These are phyloP conservation scores for Porpolomopsis calyptriformis DNA, from an alignment of 768 basidiomycete species.

Conservation along the genomic window DNA sequence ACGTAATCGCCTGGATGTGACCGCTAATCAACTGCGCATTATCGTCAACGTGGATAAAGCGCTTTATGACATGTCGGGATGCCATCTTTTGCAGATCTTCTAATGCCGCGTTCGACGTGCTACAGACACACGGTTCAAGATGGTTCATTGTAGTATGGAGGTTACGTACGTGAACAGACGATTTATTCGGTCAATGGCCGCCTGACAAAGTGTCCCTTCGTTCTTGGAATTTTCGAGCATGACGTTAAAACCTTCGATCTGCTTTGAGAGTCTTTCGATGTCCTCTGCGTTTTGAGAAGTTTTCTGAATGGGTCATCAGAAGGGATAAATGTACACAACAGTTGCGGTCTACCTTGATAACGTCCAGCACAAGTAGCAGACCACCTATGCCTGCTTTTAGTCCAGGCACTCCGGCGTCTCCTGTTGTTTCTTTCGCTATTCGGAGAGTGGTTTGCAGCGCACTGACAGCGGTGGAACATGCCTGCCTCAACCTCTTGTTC, in stretches of 20 bases:
- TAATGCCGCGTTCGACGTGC: background rate
- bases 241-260: background rate
- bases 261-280: constrained; percentile 3
- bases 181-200: constrained; percentile 2
- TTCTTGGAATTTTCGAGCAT: constrained; percentile 1
- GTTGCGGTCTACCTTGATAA: background rate
- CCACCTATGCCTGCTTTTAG: background rate
- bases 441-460: background rate
- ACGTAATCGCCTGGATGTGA: constrained; percentile 2
- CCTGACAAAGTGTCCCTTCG: background rate
- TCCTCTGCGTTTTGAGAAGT: background rate
- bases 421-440: background rate
- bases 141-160: background rate
- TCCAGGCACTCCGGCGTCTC: background rate
- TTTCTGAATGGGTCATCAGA: background rate
- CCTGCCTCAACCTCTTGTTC: background rate
- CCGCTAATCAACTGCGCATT: background rate
- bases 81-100: background rate
- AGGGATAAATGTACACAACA: background rate
- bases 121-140: background rate
- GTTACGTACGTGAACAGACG: background rate
- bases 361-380: background rate
- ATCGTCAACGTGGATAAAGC: background rate
- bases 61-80: constrained; percentile 4
- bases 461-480: background rate